Conservation (phyloP, 352 stramenopile genomes). For the Phytophthora pluvialis region DNA sequence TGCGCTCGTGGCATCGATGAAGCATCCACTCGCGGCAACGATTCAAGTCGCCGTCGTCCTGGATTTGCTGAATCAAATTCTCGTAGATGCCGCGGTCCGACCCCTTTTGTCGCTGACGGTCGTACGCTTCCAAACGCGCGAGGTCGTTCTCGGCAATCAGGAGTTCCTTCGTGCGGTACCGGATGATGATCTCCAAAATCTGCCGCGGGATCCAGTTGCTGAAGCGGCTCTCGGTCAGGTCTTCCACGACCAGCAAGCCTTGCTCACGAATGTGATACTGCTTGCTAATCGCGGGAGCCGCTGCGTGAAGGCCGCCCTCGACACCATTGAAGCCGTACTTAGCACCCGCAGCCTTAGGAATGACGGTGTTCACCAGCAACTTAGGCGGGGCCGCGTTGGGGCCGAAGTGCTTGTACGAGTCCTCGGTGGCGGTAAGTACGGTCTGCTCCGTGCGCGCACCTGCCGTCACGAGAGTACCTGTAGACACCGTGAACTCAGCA, state of each 20-base stretch:
- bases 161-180: conserved; percentile 76
- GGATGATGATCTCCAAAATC: conserved; percentile 83
- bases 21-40: conserved; percentile 89
- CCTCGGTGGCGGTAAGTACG: conserved; percentile 61
- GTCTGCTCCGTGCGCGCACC: conserved; percentile 71
- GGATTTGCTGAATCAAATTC: conserved; percentile 90
- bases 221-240: conserved; percentile 84
- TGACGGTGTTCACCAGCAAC: conserved; percentile 80
- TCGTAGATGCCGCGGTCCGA: conserved; percentile 86
- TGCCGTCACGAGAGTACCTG: conserved; percentile 61
- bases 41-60: conserved; percentile 84
- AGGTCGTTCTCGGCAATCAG: conserved; percentile 80
- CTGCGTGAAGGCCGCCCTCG: conserved; percentile 52
- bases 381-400: conserved; percentile 64
- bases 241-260: conserved; percentile 80
- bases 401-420: conserved; percentile 80
- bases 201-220: conserved; percentile 86
- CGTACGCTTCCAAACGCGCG: conserved; percentile 77
- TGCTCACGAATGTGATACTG: conserved; percentile 90
- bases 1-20: conserved; percentile 62
- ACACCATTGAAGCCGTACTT: conserved; percentile 73
- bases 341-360: conserved; percentile 66
- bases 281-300: conserved; percentile 74
- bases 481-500: conserved; percentile 80
- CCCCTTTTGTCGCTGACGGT: conserved; percentile 78